Conservation (phyloP, 306 rosid genomes). For the Vigna nakashimae region DNA sequence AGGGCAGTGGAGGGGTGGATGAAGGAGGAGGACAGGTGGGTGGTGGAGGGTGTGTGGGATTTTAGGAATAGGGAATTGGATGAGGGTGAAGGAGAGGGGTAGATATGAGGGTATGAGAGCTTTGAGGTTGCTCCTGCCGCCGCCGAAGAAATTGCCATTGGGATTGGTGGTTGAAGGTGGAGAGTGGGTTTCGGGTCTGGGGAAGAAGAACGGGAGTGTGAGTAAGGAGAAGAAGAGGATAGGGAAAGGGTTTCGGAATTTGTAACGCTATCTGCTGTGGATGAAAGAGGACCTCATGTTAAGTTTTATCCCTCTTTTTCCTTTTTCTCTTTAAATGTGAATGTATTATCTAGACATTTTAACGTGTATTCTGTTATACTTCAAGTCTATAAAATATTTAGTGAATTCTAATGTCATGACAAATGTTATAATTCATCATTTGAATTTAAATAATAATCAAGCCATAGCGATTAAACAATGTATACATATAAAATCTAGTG, state of each 20-base stretch:
- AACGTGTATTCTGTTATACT: too few relatives aligned
- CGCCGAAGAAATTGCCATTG: slow-evolving; percentile 65
- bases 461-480: too few relatives aligned
- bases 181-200: background rate
- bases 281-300: background rate
- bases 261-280: background rate
- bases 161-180: background rate
- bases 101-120: slow-evolving; percentile 50
- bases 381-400: too few relatives aligned
- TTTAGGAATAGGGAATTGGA: background rate
- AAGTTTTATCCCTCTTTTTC: background rate
- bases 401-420: too few relatives aligned
- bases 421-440: too few relatives aligned
- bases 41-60: slow-evolving; percentile 1
- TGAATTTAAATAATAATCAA: too few relatives aligned
- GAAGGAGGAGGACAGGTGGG: slow-evolving; percentile 74
- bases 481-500: too few relatives aligned
- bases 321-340: too few relatives aligned
- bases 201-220: background rate
- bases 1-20: slow-evolving; percentile 64
- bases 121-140: slow-evolving; percentile 50
- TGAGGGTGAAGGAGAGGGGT: slow-evolving; percentile 42
- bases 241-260: background rate
- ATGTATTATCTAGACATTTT: too few relatives aligned
- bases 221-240: background rate